Evolutionary conservation across 2,329 filamentous ascomycete species (phyloP).

Genomic region (Aspergillus terreus): DNA sequence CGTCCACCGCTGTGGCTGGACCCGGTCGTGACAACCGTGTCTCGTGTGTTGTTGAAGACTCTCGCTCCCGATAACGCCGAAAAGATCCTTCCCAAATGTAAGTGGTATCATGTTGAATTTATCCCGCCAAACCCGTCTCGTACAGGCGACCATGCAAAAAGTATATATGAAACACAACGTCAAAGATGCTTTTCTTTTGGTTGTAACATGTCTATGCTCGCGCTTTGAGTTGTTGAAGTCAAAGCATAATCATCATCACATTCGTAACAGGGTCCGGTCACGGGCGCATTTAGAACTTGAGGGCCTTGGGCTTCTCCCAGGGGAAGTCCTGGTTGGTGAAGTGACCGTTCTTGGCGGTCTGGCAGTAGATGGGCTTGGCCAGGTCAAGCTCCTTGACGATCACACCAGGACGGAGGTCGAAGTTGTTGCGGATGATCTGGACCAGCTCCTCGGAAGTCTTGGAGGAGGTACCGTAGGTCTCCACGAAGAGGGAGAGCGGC

Average conservation of each 20-base stretch:
- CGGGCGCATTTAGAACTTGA: slow-evolving; percentile 70
- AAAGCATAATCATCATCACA: slow-evolving; percentile 44
- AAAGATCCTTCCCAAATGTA: slow-evolving; percentile 39
- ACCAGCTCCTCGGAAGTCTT: slow-evolving; percentile 92
- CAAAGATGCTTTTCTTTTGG: slow-evolving; percentile 25
- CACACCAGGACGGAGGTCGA: slow-evolving; percentile 95
- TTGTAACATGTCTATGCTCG: slow-evolving; percentile 37
- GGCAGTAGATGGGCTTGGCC: slow-evolving; percentile 92
- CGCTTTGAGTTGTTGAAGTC: slow-evolving; percentile 51
- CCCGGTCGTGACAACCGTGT: slow-evolving; percentile 5
- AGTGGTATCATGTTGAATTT: slow-evolving; percentile 50
- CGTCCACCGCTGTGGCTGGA: slow-evolving; percentile 1
- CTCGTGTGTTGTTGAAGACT: slow-evolving; percentile 35
- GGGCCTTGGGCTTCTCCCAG: slow-evolving; percentile 97
- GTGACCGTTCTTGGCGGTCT: slow-evolving; percentile 99
- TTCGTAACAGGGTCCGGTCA: slow-evolving; percentile 33
- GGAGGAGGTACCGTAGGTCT: slow-evolving; percentile 91
- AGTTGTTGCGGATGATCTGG: slow-evolving; percentile 91
- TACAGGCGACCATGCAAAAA: slow-evolving; percentile 35
- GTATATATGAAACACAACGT: slow-evolving; percentile 30
- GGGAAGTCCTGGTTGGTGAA: slow-evolving; percentile 97
- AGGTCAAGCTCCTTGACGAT: slow-evolving; percentile 97
- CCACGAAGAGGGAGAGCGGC: slow-evolving; percentile 96
- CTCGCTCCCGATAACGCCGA: slow-evolving; percentile 41
- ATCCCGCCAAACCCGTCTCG: slow-evolving; percentile 35